Base-by-base conservation (phyloP, 805 yeast genomes). In the Starmerella asiatica region DNA sequence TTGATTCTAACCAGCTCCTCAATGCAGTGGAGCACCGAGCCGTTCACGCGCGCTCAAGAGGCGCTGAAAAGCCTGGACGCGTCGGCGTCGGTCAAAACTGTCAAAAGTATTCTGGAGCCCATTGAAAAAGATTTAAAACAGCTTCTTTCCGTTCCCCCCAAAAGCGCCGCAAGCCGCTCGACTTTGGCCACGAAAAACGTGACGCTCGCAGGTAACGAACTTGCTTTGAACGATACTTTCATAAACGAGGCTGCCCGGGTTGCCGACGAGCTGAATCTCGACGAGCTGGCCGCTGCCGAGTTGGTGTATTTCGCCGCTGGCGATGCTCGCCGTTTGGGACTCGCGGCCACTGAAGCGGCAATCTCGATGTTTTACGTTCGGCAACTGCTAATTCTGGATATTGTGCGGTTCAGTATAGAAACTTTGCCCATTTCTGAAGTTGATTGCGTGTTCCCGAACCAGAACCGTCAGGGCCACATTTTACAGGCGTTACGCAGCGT, bases 271-370 rank as follows among this genome's bases (percentile, higher is more conserved):
- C 64, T 88, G 38, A 65, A 80, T 36, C 62, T 88, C 37, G 93
- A 88, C 57, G 96, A 88, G 56, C 38, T 80, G 21, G 64, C 71
- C 2, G 70, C 82, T 1, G 91, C 93, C 1, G 81, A 84, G 53
- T 54, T 82, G 21, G 64, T 86, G 2, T 69, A 62, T 37, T 56
- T 59, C 44, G 69, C 84, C 3, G 53, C 61, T 16, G 56, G 56
- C 19, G 61, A 51, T 38, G 56, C 52, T 44, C 59, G 53, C 50
- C 61, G 60, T 9, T 62, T 70, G 2, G 63, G 56, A 32, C 43
- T 63, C 29, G 43, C 52, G 20, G 55, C 59, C 1, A 43, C 53
- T 29, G 55, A 56, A 46, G 45, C 61, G 17, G 94, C 91, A 1
- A 70, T 75, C 43, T 70, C 79, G 5, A 67, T 74, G 8, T 84